A percentile compares a stretch with the other conserved stretches of the same genome.
These are phyloP conservation scores for Allantophomopsis lycopodina DNA, from an alignment of 2,329 filamentous ascomycete genomes.

Conservation along the genomic window DNA sequence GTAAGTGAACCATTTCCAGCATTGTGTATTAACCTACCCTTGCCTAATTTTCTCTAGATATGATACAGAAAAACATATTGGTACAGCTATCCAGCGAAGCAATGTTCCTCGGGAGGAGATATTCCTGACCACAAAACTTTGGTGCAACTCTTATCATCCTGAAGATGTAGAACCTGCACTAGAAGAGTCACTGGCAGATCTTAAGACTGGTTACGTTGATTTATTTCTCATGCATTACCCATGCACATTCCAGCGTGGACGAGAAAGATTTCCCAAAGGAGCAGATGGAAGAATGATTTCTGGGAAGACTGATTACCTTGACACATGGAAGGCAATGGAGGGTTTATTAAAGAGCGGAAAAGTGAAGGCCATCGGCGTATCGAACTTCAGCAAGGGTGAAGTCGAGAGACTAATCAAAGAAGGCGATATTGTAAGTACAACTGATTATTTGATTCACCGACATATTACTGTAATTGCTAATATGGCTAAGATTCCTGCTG, in stretches of 20 bases:
- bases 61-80: too few relatives aligned
- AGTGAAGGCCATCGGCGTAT: slow-evolving; percentile 32
- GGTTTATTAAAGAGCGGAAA: slow-evolving; percentile 23
- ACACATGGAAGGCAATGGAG: slow-evolving; percentile 26
- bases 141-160: slow-evolving; percentile 31
- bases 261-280: too few relatives aligned
- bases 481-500: slow-evolving; percentile 38
- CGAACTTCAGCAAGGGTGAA: slow-evolving; percentile 30
- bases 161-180: slow-evolving; percentile 12
- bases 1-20: too few relatives aligned
- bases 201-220: slow-evolving; percentile 20
- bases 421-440: background rate
- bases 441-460: too few relatives aligned
- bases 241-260: background rate
- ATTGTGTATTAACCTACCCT: too few relatives aligned
- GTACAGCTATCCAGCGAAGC: slow-evolving; percentile 57
- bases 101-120: slow-evolving; percentile 62
- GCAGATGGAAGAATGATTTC: too few relatives aligned
- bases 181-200: slow-evolving; percentile 15
- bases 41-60: too few relatives aligned
- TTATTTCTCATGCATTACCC: slow-evolving; percentile 12
- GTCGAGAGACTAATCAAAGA: slow-evolving; percentile 25
- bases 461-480: too few relatives aligned
- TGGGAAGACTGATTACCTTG: slow-evolving; percentile 14
- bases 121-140: slow-evolving; percentile 30